These are phyloP conservation scores for Zostera marina DNA, from an alignment of 116 monocot genomes.

Conservation along the genomic window DNA sequence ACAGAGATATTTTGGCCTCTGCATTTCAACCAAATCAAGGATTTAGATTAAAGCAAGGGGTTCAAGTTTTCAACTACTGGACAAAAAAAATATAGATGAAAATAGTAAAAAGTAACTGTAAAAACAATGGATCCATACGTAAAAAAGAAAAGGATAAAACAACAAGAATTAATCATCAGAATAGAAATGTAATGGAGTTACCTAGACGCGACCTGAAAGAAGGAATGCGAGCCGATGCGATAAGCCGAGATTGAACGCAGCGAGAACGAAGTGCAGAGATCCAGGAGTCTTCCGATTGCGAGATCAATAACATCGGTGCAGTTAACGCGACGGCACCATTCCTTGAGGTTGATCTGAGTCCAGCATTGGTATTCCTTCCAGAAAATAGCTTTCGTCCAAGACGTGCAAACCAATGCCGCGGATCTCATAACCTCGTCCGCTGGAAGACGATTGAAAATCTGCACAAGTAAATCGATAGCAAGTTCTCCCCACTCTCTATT, in stretches of 20 bases:
- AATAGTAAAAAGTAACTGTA: neutral
- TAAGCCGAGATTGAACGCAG: constrained; percentile 34
- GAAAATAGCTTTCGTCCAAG: constrained; percentile 30
- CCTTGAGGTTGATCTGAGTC: constrained; percentile 31
- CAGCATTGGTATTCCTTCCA: constrained; percentile 24
- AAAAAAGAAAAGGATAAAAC: neutral
- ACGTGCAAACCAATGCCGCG: constrained; percentile 51
- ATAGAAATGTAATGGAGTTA: neutral
- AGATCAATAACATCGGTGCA: constrained; percentile 18
- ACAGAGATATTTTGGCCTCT: constrained; percentile 27
- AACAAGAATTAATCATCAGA: neutral
- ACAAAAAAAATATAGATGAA: neutral
- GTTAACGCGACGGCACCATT: constrained; percentile 32
- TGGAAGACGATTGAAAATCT: constrained; percentile 8
- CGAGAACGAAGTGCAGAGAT: constrained; percentile 9
- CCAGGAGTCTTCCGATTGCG: constrained; percentile 27
- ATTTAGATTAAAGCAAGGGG: too few species aligned
- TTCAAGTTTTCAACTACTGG: too few species aligned
- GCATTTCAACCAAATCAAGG: neutral
- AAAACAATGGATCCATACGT: too few species aligned
- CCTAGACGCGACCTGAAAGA: constrained; percentile 5
- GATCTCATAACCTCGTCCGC: constrained; percentile 27
- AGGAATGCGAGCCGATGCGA: constrained; percentile 26
- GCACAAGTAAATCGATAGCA: constrained; percentile 4
- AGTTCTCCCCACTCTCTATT: constrained; percentile 7